Evolutionary conservation across 495 filamentous ascomycete genomes (phyloP), one percentile per base, ranked within the genome.

Genomic region (Aspergillus mulundensis): DNA sequence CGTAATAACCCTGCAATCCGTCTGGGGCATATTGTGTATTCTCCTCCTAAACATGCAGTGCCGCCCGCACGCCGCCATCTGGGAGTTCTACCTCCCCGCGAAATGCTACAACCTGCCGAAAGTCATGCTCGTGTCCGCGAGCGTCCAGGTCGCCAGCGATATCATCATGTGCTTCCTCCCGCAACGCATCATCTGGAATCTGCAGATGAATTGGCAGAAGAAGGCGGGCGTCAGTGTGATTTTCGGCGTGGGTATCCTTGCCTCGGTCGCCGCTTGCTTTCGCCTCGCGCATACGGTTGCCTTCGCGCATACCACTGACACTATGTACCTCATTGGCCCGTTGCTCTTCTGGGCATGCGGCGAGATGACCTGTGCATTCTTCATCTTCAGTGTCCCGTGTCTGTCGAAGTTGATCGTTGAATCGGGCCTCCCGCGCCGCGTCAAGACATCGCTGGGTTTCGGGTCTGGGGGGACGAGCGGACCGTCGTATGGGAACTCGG

Each of bases 171-270:
- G 65, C 12, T 25, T 63, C 2, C 55, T 66, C 38, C 62, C 62
- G 2, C 65, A 65, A 36, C 49, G 57, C 2, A 58, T 60, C 12
- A 65, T 68, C 30, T 68, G 65, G 65, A 45, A 34, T 0, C 32
- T 68, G 19, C 46, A 65, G 30, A 63, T 65, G 65, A 56, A 60
- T 1, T 53, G 44, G 30, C 25, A 19, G 4, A 65, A 65, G 60
- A 60, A 50, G 21, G 18, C 56, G 15, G 63, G 65, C 42, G 62
- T 68, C 5, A 63, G 60, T n/a, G 5, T 57, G 11, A 64, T 66
- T 16, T 68, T 65, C 48, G 39, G 58, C 25, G 25, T 28, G 3
- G 25, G 25, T 28, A 28, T 28, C 3, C 25, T 28, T 15, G 49
- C 56, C 30, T 53, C 42, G 20, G 36, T 53, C 14, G 25, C 56